Conservation (phyloP, 352 stramenopile species). For the Pythium dissotocum region DNA sequence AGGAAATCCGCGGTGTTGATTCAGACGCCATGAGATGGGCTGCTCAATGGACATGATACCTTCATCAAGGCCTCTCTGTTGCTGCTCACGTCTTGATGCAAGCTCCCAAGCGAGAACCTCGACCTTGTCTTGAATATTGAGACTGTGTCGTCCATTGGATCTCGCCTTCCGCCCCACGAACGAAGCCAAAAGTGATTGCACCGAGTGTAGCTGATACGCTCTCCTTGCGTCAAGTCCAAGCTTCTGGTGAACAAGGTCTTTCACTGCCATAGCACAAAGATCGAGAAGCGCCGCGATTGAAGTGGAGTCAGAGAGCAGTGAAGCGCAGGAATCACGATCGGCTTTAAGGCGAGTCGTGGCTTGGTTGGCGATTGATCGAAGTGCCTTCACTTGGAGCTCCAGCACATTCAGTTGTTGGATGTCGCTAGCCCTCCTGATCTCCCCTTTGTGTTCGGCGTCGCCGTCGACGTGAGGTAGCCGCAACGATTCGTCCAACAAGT, state of each 20-base stretch:
- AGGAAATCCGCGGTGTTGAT: background rate
- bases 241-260: background rate
- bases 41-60: background rate
- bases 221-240: background rate
- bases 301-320: background rate
- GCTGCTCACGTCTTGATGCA: background rate
- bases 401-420: background rate
- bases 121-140: constrained; percentile 16
- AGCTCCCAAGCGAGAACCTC: constrained; percentile 13
- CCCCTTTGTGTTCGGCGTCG: background rate
- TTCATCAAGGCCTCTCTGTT: background rate
- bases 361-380: background rate
- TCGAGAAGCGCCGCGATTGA: background rate
- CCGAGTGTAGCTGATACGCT: background rate
- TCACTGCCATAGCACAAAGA: background rate
- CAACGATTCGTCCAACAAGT: background rate
- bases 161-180: background rate
- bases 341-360: background rate
- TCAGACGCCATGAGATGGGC: background rate
- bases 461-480: background rate
- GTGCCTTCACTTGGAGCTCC: background rate
- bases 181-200: background rate
- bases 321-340: background rate
- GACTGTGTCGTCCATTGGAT: background rate
- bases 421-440: background rate